These are phyloP conservation scores for Croton setiger DNA, from an alignment of 441 rosid genomes.

Conservation along the genomic window DNA sequence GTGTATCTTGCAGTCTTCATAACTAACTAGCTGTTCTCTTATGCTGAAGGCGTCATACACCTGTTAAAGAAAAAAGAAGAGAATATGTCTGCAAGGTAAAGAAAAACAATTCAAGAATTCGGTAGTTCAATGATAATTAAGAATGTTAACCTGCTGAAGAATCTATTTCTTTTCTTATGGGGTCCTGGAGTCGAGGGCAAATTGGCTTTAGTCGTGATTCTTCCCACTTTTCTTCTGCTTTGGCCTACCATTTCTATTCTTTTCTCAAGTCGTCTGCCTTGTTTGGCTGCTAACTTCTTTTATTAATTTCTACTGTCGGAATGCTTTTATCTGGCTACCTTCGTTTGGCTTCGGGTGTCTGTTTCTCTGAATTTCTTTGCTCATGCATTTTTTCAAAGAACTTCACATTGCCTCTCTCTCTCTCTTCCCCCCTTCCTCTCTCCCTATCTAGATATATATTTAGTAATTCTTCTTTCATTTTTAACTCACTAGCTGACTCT, in stretches of 20 bases:
- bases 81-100: conserved; percentile 99
- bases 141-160: conserved; percentile 34
- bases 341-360: conserved; percentile 16
- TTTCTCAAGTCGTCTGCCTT: conserved; percentile 19
- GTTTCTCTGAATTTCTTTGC: conserved; percentile 13
- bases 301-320: conserved; percentile 2
- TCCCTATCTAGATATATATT: background rate
- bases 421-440: too few relatives aligned
- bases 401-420: conserved; percentile 4
- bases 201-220: conserved; percentile 16
- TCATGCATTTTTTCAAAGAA: conserved; percentile 9
- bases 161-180: conserved; percentile 28
- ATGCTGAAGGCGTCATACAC: conserved; percentile 99
- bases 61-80: conserved; percentile 90
- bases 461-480: background rate
- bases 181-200: conserved; percentile 18
- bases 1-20: conserved; percentile 51
- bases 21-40: conserved; percentile 87
- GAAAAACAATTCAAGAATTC: conserved; percentile 43
- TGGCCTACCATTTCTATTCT: conserved; percentile 20
- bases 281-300: conserved; percentile 7
- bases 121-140: conserved; percentile 42
- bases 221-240: conserved; percentile 19
- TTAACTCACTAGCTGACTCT: background rate
- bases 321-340: conserved; percentile 9